Percentiles rank a stretch among this genome's conserved stretches.
Conservation (phyloP, 176 grass and related monocot species). For the Sorghum bicolor region Sorghum_bicolor_NCBIv3 NC_012870.2:77611501-77612000, state of each 20-base stretch:
- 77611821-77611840: not conserved
- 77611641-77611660: not conserved
- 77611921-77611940: no score
- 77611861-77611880: no score
- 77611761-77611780: not conserved
- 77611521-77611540: no score
- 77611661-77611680: not conserved
- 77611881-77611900: not conserved
- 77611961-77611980: not conserved
- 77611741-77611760: not conserved
- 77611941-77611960: no score
- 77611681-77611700: not conserved
- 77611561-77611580: not conserved
- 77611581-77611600: not conserved
- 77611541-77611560: not conserved
- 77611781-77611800: not conserved
- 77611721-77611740: not conserved
- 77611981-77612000: not conserved
- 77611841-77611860: no score
- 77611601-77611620: not conserved
- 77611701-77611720: not conserved
- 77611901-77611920: no score
- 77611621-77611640: no score
- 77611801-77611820: not conserved
- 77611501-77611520: no score